These are phyloP conservation scores for Jackrogersella minutella DNA, from an alignment of 495 filamentous ascomycete genomes.

Conservation along the genomic window DNA sequence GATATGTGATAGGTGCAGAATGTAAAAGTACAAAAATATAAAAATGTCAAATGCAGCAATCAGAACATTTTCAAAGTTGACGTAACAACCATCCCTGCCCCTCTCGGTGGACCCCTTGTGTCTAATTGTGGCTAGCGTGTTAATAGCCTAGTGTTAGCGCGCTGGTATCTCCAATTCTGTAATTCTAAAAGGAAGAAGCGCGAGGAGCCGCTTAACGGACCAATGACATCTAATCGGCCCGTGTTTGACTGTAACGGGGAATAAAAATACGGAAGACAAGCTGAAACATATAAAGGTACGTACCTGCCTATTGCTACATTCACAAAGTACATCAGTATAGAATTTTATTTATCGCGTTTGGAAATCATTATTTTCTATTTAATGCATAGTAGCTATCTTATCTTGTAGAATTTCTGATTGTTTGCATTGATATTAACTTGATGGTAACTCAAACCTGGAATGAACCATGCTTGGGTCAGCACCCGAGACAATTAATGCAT, in stretches of 20 bases:
- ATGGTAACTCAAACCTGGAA: no score
- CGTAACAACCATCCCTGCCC: constrained; percentile 25
- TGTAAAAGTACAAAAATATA: no score
- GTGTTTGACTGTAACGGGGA: constrained; percentile 16
- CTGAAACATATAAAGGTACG: constrained; percentile 32
- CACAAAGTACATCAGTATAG: no score
- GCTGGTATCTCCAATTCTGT: neutral
- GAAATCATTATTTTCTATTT: no score
- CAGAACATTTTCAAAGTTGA: constrained; percentile 19
- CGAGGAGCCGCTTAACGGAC: constrained; percentile 23
- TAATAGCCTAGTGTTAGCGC: constrained; percentile 23
- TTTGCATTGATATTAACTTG: no score
- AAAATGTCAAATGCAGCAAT: no score
- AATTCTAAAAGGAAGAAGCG: constrained; percentile 31
- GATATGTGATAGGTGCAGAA: no score
- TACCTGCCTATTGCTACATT: no score
- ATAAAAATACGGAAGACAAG: neutral
- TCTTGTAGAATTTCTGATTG: no score
- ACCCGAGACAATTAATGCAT: neutral
- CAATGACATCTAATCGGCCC: constrained; percentile 31
- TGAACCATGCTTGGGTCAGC: neutral
- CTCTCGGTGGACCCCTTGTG: neutral
- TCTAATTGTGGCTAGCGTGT: constrained; percentile 17
- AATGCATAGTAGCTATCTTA: no score
- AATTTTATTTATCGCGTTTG: no score